Evolutionary conservation across 2,329 filamentous ascomycete genomes (phyloP), one percentile per base, ranked within the genome.

Genomic region (Paradendryphiella salina): DNA sequence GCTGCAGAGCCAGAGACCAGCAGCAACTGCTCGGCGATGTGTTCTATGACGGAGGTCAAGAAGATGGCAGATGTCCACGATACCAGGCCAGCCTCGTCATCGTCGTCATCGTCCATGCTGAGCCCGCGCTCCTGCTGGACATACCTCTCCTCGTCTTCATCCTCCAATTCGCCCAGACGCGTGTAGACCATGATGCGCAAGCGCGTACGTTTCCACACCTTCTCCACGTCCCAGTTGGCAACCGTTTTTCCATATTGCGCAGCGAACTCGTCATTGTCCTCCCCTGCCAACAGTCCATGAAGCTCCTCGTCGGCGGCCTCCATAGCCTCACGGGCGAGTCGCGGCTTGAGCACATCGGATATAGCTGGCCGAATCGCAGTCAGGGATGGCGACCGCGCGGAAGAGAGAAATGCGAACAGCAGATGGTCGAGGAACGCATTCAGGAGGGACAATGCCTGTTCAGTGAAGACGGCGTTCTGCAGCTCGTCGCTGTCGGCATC

Each of bases 131-230:
- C 90, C 64, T 90, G 85, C 58, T 91, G 85, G 69, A 95, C 88
- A 66, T 90, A 90, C 42, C 86, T 85, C 67, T 96, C 93, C 72
- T 97, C 94, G 60, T 99, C 94, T 61, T 97, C 92, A 75, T 99
- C 94, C 73, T 99, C 95, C 82, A 99, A 86, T 68, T 99, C 93
- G 36, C 94, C 94, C 5, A 99, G 79, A 7, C 94, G 92, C 7
- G 92, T 97, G 72, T 97, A 97, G 17, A 99, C 93, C 94, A 99
- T 99, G 72, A 94, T 96, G 54, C 94, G 85, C 64, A 99, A 77
- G 46, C 94, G 85, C 0, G 92, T 94, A 60, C 94, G 84, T 77
- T 95, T 96, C 92, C 94, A 99, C 14, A 92, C 87, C 48, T 92
- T 80, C 69, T 96, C 89, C n/a, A 96, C 77, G 70, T 97, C 91